Conservation (phyloP, 129 eudicot genomes). For the Pittosporum tobira region DNA sequence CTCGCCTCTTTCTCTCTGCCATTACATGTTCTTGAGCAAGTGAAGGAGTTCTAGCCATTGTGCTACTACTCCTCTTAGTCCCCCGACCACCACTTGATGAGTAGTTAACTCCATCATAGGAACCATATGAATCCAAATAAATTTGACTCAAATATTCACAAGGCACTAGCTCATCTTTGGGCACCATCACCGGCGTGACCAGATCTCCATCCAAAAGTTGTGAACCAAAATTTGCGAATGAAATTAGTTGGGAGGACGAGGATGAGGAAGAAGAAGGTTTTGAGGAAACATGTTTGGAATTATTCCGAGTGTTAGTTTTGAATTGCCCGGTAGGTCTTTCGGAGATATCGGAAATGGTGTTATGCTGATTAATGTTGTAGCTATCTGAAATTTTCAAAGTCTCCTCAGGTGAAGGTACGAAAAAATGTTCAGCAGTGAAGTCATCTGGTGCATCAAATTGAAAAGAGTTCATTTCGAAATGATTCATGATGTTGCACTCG, state of each 20-base stretch:
- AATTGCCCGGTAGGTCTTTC: conserved; percentile 12
- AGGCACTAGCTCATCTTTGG: conserved; percentile 4
- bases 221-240: conserved; percentile 9
- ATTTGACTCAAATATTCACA: neutral
- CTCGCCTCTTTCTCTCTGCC: conserved; percentile 54
- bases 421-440: neutral
- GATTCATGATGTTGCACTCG: neutral
- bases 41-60: conserved; percentile 9
- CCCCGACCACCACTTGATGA: neutral
- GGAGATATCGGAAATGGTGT: neutral
- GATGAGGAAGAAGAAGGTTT: neutral
- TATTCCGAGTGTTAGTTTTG: conserved; percentile 2
- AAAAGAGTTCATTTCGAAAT: conserved; percentile 4
- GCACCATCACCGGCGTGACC: neutral
- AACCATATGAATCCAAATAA: conserved; percentile 8
- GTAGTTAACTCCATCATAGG: neutral
- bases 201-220: conserved; percentile 4
- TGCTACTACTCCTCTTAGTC: conserved; percentile 1
- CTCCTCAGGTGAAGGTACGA: neutral
- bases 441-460: conserved; percentile 14
- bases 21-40: conserved; percentile 36
- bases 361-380: neutral
- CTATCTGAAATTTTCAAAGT: conserved; percentile 5
- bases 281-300: conserved; percentile 1
- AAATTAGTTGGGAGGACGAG: conserved; percentile 16